phyloP scores from a whole-genome alignment of 2,329 filamentous ascomycete species.

The Juglanconis sp. region DNA sequence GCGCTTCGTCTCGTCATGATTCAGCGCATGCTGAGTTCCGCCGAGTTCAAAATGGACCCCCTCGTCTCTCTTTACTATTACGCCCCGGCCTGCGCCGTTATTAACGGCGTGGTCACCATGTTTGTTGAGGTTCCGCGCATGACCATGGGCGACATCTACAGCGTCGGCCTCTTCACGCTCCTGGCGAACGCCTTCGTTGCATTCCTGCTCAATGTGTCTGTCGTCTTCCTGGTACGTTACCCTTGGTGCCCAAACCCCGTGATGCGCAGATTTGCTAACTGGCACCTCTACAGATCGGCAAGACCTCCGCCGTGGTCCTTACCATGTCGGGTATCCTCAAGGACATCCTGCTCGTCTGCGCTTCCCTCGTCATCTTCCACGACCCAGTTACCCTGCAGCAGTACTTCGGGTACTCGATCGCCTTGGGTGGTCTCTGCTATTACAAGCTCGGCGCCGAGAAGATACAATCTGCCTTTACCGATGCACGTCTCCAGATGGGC shows the following conservation, averaged over 20 bases:
- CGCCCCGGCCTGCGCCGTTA: conserved; percentile 71
- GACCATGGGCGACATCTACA: conserved; percentile 62
- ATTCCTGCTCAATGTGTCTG: conserved; percentile 74
- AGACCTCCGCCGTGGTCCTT: conserved; percentile 70
- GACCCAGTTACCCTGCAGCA: conserved; percentile 63
- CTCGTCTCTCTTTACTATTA: conserved; percentile 85
- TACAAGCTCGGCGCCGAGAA: conserved; percentile 24
- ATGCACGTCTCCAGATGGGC: conserved; percentile 16
- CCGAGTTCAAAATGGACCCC: conserved; percentile 83
- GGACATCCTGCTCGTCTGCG: conserved; percentile 67
- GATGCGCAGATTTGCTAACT: neutral
- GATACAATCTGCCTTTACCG: conserved; percentile 15
- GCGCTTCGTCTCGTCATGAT: conserved; percentile 76
- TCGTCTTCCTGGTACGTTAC: conserved; percentile 70
- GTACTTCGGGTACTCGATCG: conserved; percentile 68
- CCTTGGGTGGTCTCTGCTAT: conserved; percentile 33
- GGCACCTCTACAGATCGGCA: conserved; percentile 50
- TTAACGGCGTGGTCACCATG: conserved; percentile 69
- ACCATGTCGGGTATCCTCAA: conserved; percentile 71
- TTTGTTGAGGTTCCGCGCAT: conserved; percentile 66
- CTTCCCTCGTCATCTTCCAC: conserved; percentile 64
- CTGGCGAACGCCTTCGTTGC: conserved; percentile 69
- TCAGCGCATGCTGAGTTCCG: conserved; percentile 69
- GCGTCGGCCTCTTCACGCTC: conserved; percentile 67
- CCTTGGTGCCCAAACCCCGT: neutral